Conservation (phyloP, 192 early-diverging fungal species). For the Rhizoclosmatium sp. region DNA sequence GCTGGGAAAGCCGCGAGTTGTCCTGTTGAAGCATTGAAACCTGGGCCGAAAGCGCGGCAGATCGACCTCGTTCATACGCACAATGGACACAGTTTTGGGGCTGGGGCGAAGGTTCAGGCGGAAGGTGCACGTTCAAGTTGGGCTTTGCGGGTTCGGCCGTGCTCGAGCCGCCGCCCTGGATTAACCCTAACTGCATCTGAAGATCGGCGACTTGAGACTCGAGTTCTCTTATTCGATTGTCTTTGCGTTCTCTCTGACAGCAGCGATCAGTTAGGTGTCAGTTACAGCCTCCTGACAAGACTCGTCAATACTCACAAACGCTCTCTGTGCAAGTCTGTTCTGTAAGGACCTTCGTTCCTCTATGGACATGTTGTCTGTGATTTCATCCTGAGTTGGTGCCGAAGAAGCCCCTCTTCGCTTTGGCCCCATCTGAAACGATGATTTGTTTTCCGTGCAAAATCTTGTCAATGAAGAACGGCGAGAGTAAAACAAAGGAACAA, state of each 20-base stretch:
- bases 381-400: background rate
- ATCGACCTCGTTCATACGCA: too few species aligned
- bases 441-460: background rate
- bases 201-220: slow-evolving; percentile 8
- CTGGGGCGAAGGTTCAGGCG: too few species aligned
- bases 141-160: background rate
- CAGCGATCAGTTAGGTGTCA: background rate
- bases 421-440: background rate
- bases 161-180: too few species aligned
- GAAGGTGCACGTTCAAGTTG: background rate
- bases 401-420: background rate
- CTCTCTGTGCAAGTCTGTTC: slow-evolving; percentile 3
- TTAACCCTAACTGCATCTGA: background rate
- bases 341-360: background rate
- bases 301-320: background rate
- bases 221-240: background rate
- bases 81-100: too few species aligned
- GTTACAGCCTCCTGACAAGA: background rate
- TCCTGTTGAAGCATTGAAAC: background rate
- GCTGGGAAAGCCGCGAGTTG: background rate
- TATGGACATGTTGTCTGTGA: background rate
- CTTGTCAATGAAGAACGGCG: too few species aligned
- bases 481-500: too few species aligned
- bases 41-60: background rate
- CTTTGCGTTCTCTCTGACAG: slow-evolving; percentile 1